Evolutionary conservation across 805 yeast genomes (phyloP).

Genomic region (Lipomyces kockii): DNA sequence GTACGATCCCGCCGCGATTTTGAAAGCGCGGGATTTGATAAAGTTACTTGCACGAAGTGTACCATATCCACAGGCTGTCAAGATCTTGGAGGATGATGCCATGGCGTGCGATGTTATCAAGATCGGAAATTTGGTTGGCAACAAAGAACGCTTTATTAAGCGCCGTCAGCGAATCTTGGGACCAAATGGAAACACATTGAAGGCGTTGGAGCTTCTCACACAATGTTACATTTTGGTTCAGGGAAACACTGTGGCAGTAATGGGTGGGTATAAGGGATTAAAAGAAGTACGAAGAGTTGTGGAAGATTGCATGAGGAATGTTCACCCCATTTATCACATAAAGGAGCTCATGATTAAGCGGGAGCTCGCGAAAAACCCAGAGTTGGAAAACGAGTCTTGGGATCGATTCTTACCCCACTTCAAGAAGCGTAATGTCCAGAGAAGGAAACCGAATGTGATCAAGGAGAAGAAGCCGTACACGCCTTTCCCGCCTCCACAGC

Average conservation of each 20-base stretch:
- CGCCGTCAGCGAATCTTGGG: conserved; percentile 96
- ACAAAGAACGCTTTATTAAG: conserved; percentile 91
- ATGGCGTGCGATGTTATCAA: conserved; percentile 95
- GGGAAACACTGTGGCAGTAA: conserved; percentile 94
- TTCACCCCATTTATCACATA: conserved; percentile 97
- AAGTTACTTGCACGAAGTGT: conserved; percentile 94
- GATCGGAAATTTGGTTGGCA: conserved; percentile 85
- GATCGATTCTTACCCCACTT: conserved; percentile 93
- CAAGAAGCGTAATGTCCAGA: conserved; percentile 93
- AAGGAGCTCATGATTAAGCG: conserved; percentile 97
- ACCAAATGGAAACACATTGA: conserved; percentile 94
- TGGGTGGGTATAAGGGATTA: conserved; percentile 95
- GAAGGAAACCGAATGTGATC: conserved; percentile 80
- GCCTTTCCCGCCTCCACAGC: conserved; percentile 98
- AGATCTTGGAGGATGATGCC: conserved; percentile 80
- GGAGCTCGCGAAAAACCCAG: conserved; percentile 93
- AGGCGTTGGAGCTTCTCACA: conserved; percentile 93
- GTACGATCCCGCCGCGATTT: conserved; percentile 88
- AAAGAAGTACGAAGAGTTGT: conserved; percentile 92
- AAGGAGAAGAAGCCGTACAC: conserved; percentile 82
- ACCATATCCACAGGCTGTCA: conserved; percentile 94
- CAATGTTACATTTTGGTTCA: conserved; percentile 94
- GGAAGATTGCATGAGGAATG: conserved; percentile 95
- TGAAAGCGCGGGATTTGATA: conserved; percentile 93
- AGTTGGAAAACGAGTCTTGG: conserved; percentile 95